Percentiles rank a stretch among this genome's conserved stretches.
Conservation (phyloP, 176 grass and related monocot species). For the Juncus effusus region DNA sequence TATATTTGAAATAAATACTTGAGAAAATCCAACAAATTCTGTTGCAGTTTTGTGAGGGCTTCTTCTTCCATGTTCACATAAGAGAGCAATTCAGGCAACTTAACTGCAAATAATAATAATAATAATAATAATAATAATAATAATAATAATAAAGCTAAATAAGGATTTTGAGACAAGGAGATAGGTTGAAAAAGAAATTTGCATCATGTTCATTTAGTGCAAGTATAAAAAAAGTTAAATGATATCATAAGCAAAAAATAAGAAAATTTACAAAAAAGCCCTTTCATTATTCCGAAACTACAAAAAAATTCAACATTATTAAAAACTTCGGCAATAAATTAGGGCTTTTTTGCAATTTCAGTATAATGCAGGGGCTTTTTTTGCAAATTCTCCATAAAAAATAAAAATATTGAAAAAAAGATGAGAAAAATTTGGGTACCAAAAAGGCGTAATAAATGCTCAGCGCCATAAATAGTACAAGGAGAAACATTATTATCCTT, state of each 20-base stretch:
- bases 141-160: too few species aligned
- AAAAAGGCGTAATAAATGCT: slow-evolving; percentile 93
- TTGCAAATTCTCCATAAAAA: too few species aligned
- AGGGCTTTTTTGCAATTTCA: too few species aligned
- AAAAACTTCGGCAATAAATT: too few species aligned
- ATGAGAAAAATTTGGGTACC: slow-evolving; percentile 41
- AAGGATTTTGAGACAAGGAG: too few species aligned
- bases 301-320: too few species aligned
- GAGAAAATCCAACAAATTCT: slow-evolving; percentile 81
- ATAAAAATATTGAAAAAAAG: background rate
- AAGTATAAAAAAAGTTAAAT: background rate
- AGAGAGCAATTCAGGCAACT: slow-evolving; percentile 82
- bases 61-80: slow-evolving; percentile 95
- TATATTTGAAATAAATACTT: slow-evolving; percentile 48
- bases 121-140: slow-evolving; percentile 4
- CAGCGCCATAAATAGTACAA: slow-evolving; percentile 90
- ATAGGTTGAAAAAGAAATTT: background rate
- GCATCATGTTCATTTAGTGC: background rate
- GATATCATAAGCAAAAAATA: too few species aligned
- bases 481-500: slow-evolving; percentile 55
- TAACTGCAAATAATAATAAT: slow-evolving; percentile 44
- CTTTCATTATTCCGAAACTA: too few species aligned
- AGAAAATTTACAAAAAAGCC: too few species aligned
- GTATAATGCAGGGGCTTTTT: too few species aligned
- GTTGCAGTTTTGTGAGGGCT: slow-evolving; percentile 64